phyloP scores from a whole-genome alignment of 2,329 filamentous ascomycete species.

The Neophaeococcomyces mojaviensis region DNA sequence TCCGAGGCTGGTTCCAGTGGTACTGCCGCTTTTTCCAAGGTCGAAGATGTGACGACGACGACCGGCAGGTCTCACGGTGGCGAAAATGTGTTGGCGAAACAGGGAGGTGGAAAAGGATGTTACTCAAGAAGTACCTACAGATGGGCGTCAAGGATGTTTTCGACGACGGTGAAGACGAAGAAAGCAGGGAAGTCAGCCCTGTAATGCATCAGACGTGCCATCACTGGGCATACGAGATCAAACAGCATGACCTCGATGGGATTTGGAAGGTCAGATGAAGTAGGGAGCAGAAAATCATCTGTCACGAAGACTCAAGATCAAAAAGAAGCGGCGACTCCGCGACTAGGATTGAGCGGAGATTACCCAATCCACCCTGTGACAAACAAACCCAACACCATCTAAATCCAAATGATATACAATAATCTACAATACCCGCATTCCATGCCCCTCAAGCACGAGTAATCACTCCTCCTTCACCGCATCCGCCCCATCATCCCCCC shows the following conservation, averaged over 20 bases:
- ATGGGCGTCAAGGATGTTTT: constrained; percentile 44
- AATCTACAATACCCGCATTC: too few species aligned
- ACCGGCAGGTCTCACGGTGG: constrained; percentile 47
- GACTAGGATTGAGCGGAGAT: too few species aligned
- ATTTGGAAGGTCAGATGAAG: constrained; percentile 34
- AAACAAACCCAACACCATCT: too few species aligned
- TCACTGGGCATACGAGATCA: constrained; percentile 49
- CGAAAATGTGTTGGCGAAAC: constrained; percentile 44
- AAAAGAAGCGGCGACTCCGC: too few species aligned
- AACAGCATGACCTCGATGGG: constrained; percentile 43
- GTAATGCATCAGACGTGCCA: constrained; percentile 52
- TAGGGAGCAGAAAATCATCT: too few species aligned
- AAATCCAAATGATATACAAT: too few species aligned
- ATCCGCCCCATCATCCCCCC: constrained; percentile 2
- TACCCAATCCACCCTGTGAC: too few species aligned
- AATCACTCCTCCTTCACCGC: constrained; percentile 6
- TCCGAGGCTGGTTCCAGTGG: constrained; percentile 53
- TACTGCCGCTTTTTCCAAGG: constrained; percentile 48
- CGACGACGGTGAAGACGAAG: constrained; percentile 25
- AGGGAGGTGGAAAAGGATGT: constrained; percentile 43
- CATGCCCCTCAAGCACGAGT: too few species aligned
- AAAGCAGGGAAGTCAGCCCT: constrained; percentile 40
- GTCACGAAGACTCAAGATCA: too few species aligned
- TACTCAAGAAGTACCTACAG: constrained; percentile 46
- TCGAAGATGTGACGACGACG: constrained; percentile 45